phyloP scores from a whole-genome alignment of 441 rosid species.

The Biscutella laevigata region DNA sequence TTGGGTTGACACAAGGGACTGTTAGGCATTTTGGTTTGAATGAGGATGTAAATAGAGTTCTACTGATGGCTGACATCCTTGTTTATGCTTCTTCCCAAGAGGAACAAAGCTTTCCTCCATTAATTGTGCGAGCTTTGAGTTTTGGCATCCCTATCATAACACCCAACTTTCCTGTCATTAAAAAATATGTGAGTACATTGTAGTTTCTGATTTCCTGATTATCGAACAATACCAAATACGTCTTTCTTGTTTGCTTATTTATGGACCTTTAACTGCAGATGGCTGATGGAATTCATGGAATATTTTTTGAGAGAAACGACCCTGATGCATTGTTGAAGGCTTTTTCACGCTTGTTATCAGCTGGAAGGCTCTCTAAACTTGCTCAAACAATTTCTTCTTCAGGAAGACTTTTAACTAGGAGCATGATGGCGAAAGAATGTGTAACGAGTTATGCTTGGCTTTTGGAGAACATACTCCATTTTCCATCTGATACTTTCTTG shows the following conservation, averaged over 20 bases:
- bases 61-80: conserved; percentile 81
- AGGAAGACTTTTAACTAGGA: conserved; percentile 73
- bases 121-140: conserved; percentile 86
- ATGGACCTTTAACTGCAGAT: conserved; percentile 40
- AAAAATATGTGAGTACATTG: conserved; percentile 57
- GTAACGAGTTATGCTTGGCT: conserved; percentile 63
- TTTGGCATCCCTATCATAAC: conserved; percentile 67
- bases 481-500: conserved; percentile 73
- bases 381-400: conserved; percentile 68
- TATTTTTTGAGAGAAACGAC: conserved; percentile 52
- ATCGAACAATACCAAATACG: conserved; percentile 2
- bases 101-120: conserved; percentile 82
- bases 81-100: conserved; percentile 91
- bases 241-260: conserved; percentile 1
- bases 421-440: conserved; percentile 76
- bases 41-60: conserved; percentile 59
- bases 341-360: conserved; percentile 64
- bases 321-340: conserved; percentile 66
- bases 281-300: conserved; percentile 60
- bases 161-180: conserved; percentile 73
- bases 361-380: conserved; percentile 71
- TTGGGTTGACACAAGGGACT: conserved; percentile 66
- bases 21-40: conserved; percentile 67
- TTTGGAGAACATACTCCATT: conserved; percentile 65
- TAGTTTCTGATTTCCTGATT: conserved; percentile 17